Evolutionary conservation across 1,284 basidiomycete species (phyloP), one percentile per base, ranked within the genome.

Genomic region (Trametes sp.): DNA sequence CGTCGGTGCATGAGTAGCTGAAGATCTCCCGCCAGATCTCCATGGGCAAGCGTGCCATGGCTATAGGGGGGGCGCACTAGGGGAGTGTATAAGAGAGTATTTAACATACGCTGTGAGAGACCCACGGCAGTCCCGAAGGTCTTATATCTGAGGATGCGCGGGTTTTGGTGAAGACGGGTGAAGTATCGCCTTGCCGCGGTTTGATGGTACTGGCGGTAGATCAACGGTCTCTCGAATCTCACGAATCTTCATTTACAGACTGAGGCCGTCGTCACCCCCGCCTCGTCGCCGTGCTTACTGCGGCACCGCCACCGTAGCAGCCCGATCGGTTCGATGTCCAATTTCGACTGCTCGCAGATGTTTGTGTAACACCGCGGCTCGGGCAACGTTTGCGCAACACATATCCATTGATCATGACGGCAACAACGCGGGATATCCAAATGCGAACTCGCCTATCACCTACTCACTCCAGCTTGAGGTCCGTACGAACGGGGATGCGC

Each of bases 401-500:
- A 26, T 21, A 48, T 54, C 50, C 52, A 54, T 59, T 59, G 51
- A 60, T 48, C 14, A 38, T 31, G 42, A 28, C 8, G 7, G 24
- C 11, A 21, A 31, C 35, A 36, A 21, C n/a, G 28, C 24, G 26
- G 48, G 28, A 26, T 10, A 16, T 7, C 29, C n/a, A n/a, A 42
- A 45, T 26, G 28, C 6, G 28, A 4, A 4, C 45, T 5, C 10
- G 26, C 14, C 24, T 26, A 48, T 48, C 28, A 54, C 19, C 26
- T 49, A 35, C 35, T 50, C 51, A 55, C 53, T 64, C 63, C 54
- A 69, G 35, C 24, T 66, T 50, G 16, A 68, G 61, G 53, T 65
- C 68, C 13, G 61, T 51, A 23, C 57, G 63, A 21, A 74, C 63
- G 7, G 74, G 74, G 26, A 71, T 71, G 62, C 69, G 73, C 53